Conservation (phyloP, 1,284 basidiomycete genomes). For the Cryptococcus sp. region DNA sequence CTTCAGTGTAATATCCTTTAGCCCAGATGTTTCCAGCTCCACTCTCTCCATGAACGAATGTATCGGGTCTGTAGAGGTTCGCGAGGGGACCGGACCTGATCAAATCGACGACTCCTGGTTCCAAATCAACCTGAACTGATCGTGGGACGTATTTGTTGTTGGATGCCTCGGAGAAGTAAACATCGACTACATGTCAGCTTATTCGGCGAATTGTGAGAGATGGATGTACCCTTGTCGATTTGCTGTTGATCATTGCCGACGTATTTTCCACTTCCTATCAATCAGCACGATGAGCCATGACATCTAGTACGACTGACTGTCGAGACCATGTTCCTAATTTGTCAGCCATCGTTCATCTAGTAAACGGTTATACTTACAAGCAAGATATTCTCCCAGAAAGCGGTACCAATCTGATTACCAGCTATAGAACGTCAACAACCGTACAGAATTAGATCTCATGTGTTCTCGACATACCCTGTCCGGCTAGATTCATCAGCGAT, state of each 20-base stretch:
- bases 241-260: constrained; percentile 38
- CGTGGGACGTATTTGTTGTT: constrained; percentile 73
- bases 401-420: constrained; percentile 43
- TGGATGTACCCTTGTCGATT: constrained; percentile 32
- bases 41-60: constrained; percentile 69
- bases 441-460: not conserved
- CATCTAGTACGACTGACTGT: constrained; percentile 22
- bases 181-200: constrained; percentile 27
- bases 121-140: constrained; percentile 84
- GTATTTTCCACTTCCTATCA: constrained; percentile 35
- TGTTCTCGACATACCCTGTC: constrained; percentile 17
- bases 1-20: constrained; percentile 47
- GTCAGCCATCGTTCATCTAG: constrained; percentile 8
- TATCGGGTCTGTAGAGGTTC: constrained; percentile 79
- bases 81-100: constrained; percentile 54
- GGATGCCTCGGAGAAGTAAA: constrained; percentile 48
- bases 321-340: constrained; percentile 41
- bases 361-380: constrained; percentile 17
- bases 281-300: not conserved
- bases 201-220: not conserved
- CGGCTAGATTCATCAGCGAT: constrained; percentile 16
- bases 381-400: constrained; percentile 47
- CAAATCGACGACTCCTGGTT: constrained; percentile 79
- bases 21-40: constrained; percentile 90
- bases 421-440: constrained; percentile 14